Conservation (phyloP, 148 eudicot species). For the Euryodendron excelsum region DNA sequence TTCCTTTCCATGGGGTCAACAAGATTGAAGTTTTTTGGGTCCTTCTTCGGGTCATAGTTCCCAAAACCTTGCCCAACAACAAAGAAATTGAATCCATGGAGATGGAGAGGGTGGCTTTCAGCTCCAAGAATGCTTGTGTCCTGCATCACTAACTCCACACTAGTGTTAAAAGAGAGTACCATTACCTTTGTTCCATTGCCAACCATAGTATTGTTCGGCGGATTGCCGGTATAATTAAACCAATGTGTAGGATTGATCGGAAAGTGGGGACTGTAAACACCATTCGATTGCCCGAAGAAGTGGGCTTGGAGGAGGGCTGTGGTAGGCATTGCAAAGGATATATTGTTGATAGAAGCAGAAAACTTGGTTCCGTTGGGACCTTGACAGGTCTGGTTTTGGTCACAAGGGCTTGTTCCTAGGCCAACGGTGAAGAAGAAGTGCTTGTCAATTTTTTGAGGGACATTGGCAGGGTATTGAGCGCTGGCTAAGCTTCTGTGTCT, state of each 20-base stretch:
- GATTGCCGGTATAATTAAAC: conserved; percentile 12
- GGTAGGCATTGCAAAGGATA: conserved; percentile 11
- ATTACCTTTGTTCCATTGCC: conserved; percentile 13
- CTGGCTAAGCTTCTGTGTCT: background rate
- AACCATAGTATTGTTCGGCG: conserved; percentile 15
- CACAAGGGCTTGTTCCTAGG: conserved; percentile 17
- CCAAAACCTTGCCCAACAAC: conserved; percentile 21
- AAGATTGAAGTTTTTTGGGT: conserved; percentile 17
- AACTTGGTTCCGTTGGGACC: conserved; percentile 18
- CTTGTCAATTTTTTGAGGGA: conserved; percentile 13
- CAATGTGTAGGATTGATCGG: background rate
- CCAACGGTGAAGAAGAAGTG: conserved; percentile 11
- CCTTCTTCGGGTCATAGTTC: conserved; percentile 12
- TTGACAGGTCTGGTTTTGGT: conserved; percentile 14
- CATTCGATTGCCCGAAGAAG: conserved; percentile 6
- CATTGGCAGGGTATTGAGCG: conserved; percentile 11
- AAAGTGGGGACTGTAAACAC: background rate
- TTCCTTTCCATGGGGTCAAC: conserved; percentile 13
- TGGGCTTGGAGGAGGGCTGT: conserved; percentile 12
- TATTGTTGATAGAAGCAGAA: conserved; percentile 14
- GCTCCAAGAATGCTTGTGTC: conserved; percentile 11
- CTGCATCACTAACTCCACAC: conserved; percentile 17
- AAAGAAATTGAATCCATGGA: conserved; percentile 19
- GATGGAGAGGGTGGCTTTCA: conserved; percentile 21
- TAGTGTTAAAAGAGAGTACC: conserved; percentile 14